A percentile compares a stretch with the other conserved stretches of the same genome.
phyloP scores from a whole-genome alignment of 176 grass and related monocot species.

The Juncus effusus region DNA sequence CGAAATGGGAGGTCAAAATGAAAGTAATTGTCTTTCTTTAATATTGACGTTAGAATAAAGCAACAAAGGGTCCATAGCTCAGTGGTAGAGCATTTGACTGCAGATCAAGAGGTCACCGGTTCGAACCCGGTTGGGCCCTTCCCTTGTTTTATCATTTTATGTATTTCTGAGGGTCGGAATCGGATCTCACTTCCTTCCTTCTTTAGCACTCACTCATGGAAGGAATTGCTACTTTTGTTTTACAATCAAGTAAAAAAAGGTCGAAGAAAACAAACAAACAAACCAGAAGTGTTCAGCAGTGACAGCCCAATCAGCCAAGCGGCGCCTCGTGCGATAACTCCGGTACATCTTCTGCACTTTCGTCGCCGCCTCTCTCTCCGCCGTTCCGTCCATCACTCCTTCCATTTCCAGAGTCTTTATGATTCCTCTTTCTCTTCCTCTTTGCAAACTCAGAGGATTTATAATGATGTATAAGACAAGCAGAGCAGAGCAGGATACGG shows the following conservation, averaged over 20 bases:
- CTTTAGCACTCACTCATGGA: not conserved
- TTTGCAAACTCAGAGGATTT: too few relatives aligned
- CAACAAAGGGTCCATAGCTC: constrained; percentile 59
- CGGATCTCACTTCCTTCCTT: too few relatives aligned
- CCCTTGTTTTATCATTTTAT: not conserved
- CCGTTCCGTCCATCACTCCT: too few relatives aligned
- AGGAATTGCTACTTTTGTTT: not conserved
- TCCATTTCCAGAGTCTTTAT: too few relatives aligned
- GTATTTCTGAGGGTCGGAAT: not conserved
- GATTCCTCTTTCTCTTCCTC: too few relatives aligned
- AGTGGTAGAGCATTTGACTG: constrained; percentile 94
- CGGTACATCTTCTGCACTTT: constrained; percentile 18
- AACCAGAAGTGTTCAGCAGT: constrained; percentile 20
- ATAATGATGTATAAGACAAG: too few relatives aligned
- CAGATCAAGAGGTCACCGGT: constrained; percentile 70
- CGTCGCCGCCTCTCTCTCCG: too few relatives aligned
- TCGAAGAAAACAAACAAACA: not conserved
- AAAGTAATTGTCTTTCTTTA: constrained; percentile 20
- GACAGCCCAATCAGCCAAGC: constrained; percentile 15
- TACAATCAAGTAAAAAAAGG: not conserved
- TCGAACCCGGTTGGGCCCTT: constrained; percentile 55
- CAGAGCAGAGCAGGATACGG: too few relatives aligned
- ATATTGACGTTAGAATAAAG: too few relatives aligned
- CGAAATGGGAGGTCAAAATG: too few relatives aligned
- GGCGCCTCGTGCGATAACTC: constrained; percentile 23